These are phyloP conservation scores for Ustilago sp. DNA, from an alignment of 1,284 basidiomycete species.

Conservation along the genomic window DNA sequence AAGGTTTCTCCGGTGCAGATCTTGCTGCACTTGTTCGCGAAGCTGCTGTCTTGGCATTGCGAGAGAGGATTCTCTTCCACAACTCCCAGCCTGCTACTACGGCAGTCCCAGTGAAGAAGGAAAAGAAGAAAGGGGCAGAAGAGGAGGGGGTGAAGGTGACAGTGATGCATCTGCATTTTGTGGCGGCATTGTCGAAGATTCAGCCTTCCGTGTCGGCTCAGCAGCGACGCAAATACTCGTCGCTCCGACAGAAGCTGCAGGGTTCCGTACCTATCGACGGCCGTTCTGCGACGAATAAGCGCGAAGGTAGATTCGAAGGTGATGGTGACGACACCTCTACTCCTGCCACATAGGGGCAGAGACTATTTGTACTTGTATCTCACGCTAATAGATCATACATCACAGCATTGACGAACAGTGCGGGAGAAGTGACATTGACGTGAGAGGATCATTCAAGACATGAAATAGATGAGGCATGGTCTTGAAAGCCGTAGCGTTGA, in stretches of 20 bases:
- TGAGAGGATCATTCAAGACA: not conserved
- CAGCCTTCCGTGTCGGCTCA: constrained; percentile 84
- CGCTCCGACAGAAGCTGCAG: constrained; percentile 41
- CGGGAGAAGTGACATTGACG: not conserved
- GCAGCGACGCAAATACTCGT: constrained; percentile 81
- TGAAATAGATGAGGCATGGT: no score
- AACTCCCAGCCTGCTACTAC: constrained; percentile 19
- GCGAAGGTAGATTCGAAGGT: constrained; percentile 17
- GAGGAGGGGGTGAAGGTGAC: constrained; percentile 29
- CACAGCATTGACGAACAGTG: not conserved
- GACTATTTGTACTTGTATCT: constrained; percentile 22
- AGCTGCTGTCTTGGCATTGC: constrained; percentile 86
- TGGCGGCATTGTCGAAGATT: constrained; percentile 81
- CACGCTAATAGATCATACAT: not conserved
- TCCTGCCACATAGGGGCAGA: constrained; percentile 13
- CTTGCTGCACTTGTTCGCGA: constrained; percentile 71
- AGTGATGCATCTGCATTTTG: constrained; percentile 77
- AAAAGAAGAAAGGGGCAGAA: constrained; percentile 8
- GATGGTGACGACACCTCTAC: constrained; percentile 15
- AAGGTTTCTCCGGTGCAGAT: constrained; percentile 67
- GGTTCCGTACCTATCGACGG: constrained; percentile 42
- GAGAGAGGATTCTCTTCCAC: constrained; percentile 70
- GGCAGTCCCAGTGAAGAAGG: constrained; percentile 8
- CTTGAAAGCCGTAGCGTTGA: not conserved
- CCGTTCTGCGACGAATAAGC: constrained; percentile 10